phyloP scores from a whole-genome alignment of 345 rosid species.

The Angophora floribunda region DNA sequence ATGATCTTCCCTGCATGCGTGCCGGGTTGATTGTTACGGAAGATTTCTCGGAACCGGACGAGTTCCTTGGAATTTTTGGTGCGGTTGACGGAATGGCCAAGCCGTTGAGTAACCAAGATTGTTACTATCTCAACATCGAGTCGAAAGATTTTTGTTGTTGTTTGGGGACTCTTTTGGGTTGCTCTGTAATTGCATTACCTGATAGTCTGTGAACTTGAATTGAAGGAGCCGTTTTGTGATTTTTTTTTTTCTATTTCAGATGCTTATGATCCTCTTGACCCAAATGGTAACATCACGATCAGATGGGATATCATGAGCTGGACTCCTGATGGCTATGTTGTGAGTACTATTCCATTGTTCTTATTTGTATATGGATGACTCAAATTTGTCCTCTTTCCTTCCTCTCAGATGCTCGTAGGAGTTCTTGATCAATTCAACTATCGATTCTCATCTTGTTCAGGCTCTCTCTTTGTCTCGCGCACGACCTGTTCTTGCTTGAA shows the following conservation, averaged over 20 bases:
- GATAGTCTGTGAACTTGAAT: not conserved
- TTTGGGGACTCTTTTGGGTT: not conserved
- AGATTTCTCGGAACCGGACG: not conserved
- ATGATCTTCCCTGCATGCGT: not conserved
- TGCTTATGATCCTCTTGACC: conserved; percentile 91
- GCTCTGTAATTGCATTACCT: not conserved
- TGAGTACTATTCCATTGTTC: conserved; percentile 13
- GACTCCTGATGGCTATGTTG: conserved; percentile 85
- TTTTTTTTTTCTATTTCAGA: not conserved
- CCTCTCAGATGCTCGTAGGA: not conserved
- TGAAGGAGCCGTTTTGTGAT: not conserved
- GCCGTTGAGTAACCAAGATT: not conserved
- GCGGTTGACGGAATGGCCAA: not conserved
- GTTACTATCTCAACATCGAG: not conserved
- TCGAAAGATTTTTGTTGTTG: not conserved
- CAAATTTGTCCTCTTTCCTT: not conserved
- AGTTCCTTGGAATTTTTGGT: not conserved
- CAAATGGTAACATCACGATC: conserved; percentile 81
- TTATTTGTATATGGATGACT: not conserved
- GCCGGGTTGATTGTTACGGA: not conserved
- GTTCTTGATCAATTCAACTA: not conserved
- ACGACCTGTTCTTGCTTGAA: not conserved
- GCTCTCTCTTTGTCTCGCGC: not conserved
- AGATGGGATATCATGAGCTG: conserved; percentile 86
- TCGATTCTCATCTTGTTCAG: not conserved